Percentiles rank a stretch among this genome's conserved stretches.
Evolutionary conservation across 2,329 filamentous ascomycete species (phyloP).

Genomic region (Colletotrichum spinosum): DNA sequence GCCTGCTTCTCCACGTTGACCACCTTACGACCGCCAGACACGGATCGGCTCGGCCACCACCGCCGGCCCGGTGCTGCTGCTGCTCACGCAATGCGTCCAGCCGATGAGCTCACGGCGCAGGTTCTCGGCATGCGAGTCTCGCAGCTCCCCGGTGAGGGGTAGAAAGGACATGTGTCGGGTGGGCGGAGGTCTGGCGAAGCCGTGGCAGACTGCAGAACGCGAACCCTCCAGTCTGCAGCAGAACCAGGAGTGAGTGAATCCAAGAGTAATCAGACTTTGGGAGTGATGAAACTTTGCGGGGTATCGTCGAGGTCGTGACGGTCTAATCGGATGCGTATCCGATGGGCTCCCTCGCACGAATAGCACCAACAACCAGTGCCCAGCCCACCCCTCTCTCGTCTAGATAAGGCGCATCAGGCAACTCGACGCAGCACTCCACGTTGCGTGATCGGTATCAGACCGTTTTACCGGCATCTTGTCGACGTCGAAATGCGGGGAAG

Average conservation of each 20-base stretch:
- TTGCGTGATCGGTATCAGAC: conserved; percentile 18
- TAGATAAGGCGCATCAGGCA: conserved; percentile 23
- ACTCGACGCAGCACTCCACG: conserved; percentile 14
- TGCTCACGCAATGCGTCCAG: too few relatives aligned
- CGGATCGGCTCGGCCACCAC: too few relatives aligned
- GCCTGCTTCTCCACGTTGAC: too few relatives aligned
- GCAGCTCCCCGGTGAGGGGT: conserved; percentile 11
- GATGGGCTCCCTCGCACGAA: conserved; percentile 6
- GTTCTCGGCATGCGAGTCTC: background rate
- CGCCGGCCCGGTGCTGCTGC: too few relatives aligned
- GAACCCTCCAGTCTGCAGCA: too few relatives aligned
- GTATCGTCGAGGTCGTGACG: conserved; percentile 3
- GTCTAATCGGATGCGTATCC: conserved; percentile 23
- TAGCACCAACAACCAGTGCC: background rate
- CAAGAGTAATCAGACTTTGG: background rate
- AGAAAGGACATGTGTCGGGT: conserved; percentile 4
- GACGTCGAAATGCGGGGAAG: conserved; percentile 31
- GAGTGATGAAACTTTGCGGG: conserved; percentile 26
- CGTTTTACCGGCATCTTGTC: conserved; percentile 6
- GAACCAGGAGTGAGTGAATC: too few relatives aligned
- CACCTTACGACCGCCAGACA: too few relatives aligned
- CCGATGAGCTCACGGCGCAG: background rate
- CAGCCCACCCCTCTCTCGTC: background rate
- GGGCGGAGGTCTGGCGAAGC: conserved; percentile 24
- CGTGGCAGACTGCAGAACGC: too few relatives aligned